These are phyloP conservation scores for Globisporangium canariense DNA, from an alignment of 352 stramenopile species.

Conservation along the genomic window DNA sequence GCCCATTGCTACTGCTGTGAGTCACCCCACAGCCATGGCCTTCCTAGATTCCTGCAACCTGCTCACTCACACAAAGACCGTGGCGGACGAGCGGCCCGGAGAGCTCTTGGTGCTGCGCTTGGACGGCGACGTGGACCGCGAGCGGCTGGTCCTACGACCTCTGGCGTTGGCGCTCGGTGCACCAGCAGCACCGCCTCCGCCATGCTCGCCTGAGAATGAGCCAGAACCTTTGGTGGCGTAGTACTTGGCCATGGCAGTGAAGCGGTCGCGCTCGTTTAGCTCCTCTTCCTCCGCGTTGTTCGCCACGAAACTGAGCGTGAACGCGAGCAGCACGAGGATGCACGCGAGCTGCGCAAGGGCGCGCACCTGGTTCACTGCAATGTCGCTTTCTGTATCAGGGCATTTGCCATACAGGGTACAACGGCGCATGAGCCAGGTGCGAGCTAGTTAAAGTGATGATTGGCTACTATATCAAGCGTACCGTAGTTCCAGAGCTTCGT, in stretches of 20 bases:
- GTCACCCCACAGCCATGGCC: no score
- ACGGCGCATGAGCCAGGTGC: no score
- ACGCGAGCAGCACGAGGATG: slow-evolving; percentile 52
- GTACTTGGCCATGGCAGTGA: slow-evolving; percentile 18
- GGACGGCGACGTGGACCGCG: slow-evolving; percentile 18
- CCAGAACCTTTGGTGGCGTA: slow-evolving; percentile 5
- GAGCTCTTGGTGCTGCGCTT: slow-evolving; percentile 16
- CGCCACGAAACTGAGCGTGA: slow-evolving; percentile 52
- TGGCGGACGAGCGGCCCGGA: background rate
- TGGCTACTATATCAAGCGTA: slow-evolving; percentile 11
- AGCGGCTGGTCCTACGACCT: slow-evolving; percentile 13
- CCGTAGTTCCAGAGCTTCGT: slow-evolving; percentile 63
- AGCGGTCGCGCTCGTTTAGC: slow-evolving; percentile 18
- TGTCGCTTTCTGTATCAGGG: slow-evolving; percentile 30
- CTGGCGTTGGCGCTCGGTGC: background rate
- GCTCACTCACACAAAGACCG: background rate
- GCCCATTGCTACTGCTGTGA: background rate
- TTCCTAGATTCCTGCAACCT: no score
- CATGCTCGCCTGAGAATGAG: slow-evolving; percentile 7
- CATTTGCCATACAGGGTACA: background rate
- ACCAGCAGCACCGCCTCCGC: background rate
- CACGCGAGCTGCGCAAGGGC: slow-evolving; percentile 53
- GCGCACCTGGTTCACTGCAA: slow-evolving; percentile 52
- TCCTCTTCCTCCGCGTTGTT: slow-evolving; percentile 41
- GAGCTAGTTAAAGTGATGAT: no score